phyloP scores from a whole-genome alignment of 1,139 yeast genomes.

The Suhomyces yuchorum region DNA sequence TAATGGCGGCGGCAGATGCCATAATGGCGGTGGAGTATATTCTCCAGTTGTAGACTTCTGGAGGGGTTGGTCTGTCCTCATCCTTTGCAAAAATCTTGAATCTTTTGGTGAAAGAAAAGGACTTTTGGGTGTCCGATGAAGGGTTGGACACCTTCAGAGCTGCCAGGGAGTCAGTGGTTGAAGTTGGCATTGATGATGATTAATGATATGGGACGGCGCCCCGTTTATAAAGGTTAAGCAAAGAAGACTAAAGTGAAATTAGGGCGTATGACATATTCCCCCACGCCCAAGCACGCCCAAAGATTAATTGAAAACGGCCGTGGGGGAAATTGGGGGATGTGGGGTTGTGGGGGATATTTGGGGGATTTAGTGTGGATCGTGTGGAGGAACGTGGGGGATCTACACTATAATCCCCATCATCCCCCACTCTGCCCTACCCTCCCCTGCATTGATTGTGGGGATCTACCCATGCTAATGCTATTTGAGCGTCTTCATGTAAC shows the following conservation, averaged over 20 bases:
- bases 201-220: background rate
- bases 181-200: background rate
- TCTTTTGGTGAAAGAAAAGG: slow-evolving; percentile 2
- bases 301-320: background rate
- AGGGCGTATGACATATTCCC: background rate
- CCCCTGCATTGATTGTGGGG: background rate
- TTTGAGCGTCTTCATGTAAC: background rate
- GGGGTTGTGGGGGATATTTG: slow-evolving; percentile 2
- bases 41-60: slow-evolving; percentile 39
- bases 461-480: background rate
- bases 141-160: slow-evolving; percentile 1
- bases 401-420: background rate
- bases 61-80: slow-evolving; percentile 46
- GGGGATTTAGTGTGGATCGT: background rate
- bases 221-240: slow-evolving; percentile 6
- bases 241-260: background rate
- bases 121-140: background rate
- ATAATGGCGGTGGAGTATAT: slow-evolving; percentile 40
- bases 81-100: slow-evolving; percentile 29
- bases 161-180: slow-evolving; percentile 2
- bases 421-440: background rate
- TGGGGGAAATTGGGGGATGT: slow-evolving; percentile 1
- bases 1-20: slow-evolving; percentile 44
- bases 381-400: background rate
- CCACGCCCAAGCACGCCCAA: background rate